phyloP scores from a whole-genome alignment of 2,329 filamentous ascomycete genomes.

The Whalleya microplaca region DNA sequence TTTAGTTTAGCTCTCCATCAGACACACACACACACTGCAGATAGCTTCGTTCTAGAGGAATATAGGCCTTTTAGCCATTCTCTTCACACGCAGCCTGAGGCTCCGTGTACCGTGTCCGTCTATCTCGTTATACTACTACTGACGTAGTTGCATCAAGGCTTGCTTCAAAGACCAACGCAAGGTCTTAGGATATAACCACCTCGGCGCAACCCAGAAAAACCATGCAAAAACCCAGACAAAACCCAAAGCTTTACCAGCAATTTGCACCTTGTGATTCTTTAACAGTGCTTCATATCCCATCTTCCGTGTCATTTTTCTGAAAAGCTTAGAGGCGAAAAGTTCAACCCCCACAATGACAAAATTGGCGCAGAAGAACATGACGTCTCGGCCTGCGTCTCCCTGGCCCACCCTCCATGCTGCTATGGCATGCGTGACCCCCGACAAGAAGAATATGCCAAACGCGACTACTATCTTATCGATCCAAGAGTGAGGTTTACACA shows the following conservation, averaged over 20 bases:
- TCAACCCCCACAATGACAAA: conserved; percentile 5
- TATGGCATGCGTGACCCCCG: conserved; percentile 7
- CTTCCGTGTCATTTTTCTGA: background rate
- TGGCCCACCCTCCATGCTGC: conserved; percentile 8
- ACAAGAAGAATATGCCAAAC: conserved; percentile 12
- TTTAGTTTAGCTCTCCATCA: no score
- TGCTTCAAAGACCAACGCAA: conserved; percentile 12
- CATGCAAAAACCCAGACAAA: background rate
- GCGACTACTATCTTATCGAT: background rate
- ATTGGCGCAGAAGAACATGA: conserved; percentile 13
- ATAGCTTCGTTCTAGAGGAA: no score
- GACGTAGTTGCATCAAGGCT: conserved; percentile 1
- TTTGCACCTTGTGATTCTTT: background rate
- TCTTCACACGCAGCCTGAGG: no score
- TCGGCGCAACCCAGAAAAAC: background rate
- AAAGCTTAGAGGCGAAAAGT: background rate
- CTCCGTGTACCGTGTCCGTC: no score
- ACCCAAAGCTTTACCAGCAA: background rate
- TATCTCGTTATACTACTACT: no score
- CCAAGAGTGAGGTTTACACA: background rate
- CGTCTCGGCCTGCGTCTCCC: conserved; percentile 4
- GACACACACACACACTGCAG: no score
- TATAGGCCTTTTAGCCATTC: no score
- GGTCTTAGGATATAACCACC: background rate
- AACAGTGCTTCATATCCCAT: conserved; percentile 1